Evolutionary conservation across 495 filamentous ascomycete genomes (phyloP).

Genomic region (Letharia columbiana): DNA sequence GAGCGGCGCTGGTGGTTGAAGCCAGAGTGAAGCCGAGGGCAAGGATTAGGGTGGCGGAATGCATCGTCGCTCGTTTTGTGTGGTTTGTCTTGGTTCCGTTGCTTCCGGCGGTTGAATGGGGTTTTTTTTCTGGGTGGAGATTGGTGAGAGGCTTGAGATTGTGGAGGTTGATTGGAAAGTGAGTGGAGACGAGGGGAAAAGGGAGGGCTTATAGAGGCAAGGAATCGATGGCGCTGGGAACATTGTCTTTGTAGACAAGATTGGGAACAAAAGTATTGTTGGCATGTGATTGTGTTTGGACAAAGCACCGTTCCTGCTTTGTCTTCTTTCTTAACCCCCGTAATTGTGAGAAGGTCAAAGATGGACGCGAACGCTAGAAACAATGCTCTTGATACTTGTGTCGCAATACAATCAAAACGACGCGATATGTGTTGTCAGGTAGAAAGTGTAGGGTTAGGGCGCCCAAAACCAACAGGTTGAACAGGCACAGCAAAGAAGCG

Average conservation of each 20-base stretch:
- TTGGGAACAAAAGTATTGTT: neutral
- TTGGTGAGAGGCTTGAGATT: too few relatives aligned
- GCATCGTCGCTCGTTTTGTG: neutral
- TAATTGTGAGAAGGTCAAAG: neutral
- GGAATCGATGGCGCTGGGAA: neutral
- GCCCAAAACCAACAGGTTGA: neutral
- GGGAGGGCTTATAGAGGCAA: neutral
- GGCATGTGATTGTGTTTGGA: neutral
- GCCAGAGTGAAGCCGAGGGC: neutral
- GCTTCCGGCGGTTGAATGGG: neutral
- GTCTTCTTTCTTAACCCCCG: neutral
- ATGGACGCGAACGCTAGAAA: neutral
- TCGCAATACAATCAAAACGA: neutral
- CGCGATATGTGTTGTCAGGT: neutral
- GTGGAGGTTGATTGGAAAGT: neutral
- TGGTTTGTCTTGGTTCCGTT: neutral
- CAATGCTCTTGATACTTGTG: neutral
- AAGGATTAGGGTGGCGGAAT: neutral
- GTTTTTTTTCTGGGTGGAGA: neutral
- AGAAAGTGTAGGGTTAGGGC: neutral
- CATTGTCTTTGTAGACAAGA: neutral
- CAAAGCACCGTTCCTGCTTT: neutral
- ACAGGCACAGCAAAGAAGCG: neutral
- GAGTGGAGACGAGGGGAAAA: neutral
- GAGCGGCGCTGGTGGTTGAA: neutral